phyloP scores from a whole-genome alignment of 345 rosid genomes.

The Salix arbutifolia region DNA sequence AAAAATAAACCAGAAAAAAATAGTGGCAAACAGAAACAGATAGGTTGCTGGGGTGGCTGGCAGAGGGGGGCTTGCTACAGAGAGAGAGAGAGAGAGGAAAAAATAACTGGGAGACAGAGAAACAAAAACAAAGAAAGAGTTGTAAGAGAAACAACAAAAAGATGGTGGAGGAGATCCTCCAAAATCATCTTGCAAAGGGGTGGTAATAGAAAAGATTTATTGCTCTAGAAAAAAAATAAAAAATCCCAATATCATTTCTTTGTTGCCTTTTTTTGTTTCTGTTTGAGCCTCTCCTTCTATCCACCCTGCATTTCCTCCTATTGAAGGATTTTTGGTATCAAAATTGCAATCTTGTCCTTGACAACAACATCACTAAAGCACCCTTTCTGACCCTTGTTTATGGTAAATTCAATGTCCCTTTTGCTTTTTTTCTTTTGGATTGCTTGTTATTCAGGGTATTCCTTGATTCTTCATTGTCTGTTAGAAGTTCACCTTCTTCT shows the following conservation, averaged over 20 bases:
- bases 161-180: constrained; percentile 72
- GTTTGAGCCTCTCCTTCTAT: constrained; percentile 25
- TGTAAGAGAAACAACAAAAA: constrained; percentile 32
- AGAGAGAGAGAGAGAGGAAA: constrained; percentile 3
- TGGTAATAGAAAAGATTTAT: constrained; percentile 36
- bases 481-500: not conserved
- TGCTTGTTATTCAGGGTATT: constrained; percentile 64
- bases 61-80: constrained; percentile 14
- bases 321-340: not conserved
- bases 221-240: not conserved
- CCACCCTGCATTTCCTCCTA: constrained; percentile 16
- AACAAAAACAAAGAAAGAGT: constrained; percentile 2
- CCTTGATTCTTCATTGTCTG: constrained; percentile 22
- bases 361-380: constrained; percentile 11
- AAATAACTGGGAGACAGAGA: not conserved
- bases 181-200: constrained; percentile 63
- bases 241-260: not conserved
- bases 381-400: constrained; percentile 17
- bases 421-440: constrained; percentile 25
- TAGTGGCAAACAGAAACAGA: constrained; percentile 3
- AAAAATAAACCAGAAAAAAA: not conserved
- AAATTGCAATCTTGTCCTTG: constrained; percentile 13
- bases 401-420: constrained; percentile 25
- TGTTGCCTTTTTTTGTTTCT: constrained; percentile 1
- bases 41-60: constrained; percentile 23